Conservation (phyloP, 2,329 filamentous ascomycete species). For the Monilinia laxa region DNA sequence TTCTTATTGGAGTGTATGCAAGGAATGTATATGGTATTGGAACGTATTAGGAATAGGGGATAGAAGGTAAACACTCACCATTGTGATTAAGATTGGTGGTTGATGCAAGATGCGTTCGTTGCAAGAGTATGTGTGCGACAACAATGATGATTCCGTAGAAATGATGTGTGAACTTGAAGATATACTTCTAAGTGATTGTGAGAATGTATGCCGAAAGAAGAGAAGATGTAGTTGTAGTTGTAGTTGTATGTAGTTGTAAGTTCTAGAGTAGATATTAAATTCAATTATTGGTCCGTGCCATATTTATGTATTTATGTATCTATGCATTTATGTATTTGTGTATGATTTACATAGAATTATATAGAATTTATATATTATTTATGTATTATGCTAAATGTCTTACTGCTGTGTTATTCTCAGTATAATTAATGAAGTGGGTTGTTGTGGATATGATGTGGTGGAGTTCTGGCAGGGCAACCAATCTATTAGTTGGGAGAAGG, state of each 20-base stretch:
- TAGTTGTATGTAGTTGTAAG: neutral
- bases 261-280: neutral
- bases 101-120: neutral
- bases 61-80: neutral
- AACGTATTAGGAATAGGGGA: slow-evolving; percentile 6
- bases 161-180: slow-evolving; percentile 1
- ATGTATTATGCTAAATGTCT: too few relatives aligned
- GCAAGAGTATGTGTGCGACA: neutral
- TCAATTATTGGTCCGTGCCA: slow-evolving; percentile 8
- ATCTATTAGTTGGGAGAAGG: too few relatives aligned
- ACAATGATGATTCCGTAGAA: neutral
- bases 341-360: too few relatives aligned
- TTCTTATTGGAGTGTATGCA: slow-evolving; percentile 14
- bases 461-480: neutral
- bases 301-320: neutral
- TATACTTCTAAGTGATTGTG: neutral
- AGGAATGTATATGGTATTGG: neutral
- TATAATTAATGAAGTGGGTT: neutral
- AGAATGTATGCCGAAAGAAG: neutral
- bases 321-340: neutral
- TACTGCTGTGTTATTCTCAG: neutral
- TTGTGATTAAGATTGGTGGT: neutral
- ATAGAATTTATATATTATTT: too few relatives aligned
- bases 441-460: neutral
- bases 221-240: neutral